phyloP scores from a whole-genome alignment of 148 eudicot species.

The Heliamphora exappendiculata region DNA sequence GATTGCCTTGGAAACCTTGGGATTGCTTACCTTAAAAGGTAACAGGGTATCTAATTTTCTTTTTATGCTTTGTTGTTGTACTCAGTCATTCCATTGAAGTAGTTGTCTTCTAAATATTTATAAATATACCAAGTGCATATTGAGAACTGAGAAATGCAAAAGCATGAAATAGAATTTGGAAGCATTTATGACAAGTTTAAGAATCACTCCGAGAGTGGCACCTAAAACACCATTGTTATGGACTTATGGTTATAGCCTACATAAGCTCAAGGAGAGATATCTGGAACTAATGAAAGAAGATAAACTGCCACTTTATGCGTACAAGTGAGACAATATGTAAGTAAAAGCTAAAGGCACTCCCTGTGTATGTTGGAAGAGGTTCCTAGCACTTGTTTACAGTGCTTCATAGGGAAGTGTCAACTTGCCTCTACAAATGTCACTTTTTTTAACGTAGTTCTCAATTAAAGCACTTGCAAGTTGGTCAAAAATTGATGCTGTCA shows the following conservation, averaged over 20 bases:
- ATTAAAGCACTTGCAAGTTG: not conserved
- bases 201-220: not conserved
- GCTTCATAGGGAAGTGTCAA: not conserved
- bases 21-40: conserved; percentile 91
- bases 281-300: not conserved
- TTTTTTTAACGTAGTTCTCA: not conserved
- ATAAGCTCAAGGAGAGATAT: not conserved
- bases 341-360: not conserved
- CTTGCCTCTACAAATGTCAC: not conserved
- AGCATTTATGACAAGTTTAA: not conserved
- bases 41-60: too few species aligned
- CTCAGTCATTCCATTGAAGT: too few species aligned
- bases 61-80: not conserved
- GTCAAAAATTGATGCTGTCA: not conserved
- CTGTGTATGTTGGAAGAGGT: not conserved
- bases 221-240: not conserved
- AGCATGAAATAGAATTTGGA: not conserved
- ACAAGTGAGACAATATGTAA: not conserved
- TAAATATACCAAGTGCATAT: not conserved
- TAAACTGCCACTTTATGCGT: not conserved
- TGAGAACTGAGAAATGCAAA: not conserved
- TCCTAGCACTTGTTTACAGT: not conserved
- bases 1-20: conserved; percentile 97
- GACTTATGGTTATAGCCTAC: not conserved
- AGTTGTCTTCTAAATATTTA: not conserved